These are phyloP conservation scores for Candida silvicultrix DNA, from an alignment of 805 yeast genomes.

Conservation along the genomic window DNA sequence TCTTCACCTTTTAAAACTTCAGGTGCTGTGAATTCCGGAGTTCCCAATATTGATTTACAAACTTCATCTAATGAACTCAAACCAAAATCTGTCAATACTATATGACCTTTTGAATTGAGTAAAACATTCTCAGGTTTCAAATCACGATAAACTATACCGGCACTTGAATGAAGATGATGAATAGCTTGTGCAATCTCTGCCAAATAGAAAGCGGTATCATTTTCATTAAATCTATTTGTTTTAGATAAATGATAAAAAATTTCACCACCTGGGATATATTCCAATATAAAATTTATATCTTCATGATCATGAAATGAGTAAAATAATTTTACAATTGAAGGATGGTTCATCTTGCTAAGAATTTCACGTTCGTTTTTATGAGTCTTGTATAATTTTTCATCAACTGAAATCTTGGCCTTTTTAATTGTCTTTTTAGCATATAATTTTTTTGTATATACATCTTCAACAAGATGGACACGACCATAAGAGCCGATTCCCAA, in stretches of 20 bases:
- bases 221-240: slow-evolving; percentile 45
- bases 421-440: slow-evolving; percentile 84
- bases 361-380: slow-evolving; percentile 77
- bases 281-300: slow-evolving; percentile 68
- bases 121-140: slow-evolving; percentile 87
- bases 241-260: slow-evolving; percentile 41
- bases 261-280: slow-evolving; percentile 89
- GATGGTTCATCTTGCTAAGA: slow-evolving; percentile 64
- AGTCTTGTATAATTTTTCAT: slow-evolving; percentile 48
- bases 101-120: slow-evolving; percentile 69
- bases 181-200: slow-evolving; percentile 80
- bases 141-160: slow-evolving; percentile 81
- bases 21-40: slow-evolving; percentile 64
- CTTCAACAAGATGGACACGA: slow-evolving; percentile 73
- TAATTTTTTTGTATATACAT: slow-evolving; percentile 48
- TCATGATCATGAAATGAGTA: slow-evolving; percentile 80
- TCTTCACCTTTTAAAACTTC: slow-evolving; percentile 76
- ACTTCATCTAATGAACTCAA: slow-evolving; percentile 39
- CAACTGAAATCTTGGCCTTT: slow-evolving; percentile 70
- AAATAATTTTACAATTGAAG: slow-evolving; percentile 73
- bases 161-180: slow-evolving; percentile 60
- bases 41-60: slow-evolving; percentile 34
- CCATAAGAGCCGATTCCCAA: slow-evolving; percentile 88
- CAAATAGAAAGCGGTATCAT: slow-evolving; percentile 65
- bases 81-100: slow-evolving; percentile 84